Evolutionary conservation across 495 filamentous ascomycete genomes (phyloP).

Genomic region (Amphirosellinia nigrospora): DNA sequence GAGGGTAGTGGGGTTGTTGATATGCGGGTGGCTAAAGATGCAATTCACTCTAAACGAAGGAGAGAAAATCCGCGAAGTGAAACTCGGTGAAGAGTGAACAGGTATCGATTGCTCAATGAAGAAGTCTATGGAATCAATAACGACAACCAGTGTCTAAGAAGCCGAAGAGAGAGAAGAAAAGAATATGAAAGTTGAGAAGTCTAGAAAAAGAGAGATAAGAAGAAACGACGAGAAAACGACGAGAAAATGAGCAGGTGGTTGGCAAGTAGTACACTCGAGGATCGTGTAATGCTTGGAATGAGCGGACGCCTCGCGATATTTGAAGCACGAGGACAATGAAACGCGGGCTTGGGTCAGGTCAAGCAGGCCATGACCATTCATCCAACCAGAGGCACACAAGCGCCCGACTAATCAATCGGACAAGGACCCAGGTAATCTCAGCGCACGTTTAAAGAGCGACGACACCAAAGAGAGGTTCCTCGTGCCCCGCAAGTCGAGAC

Average conservation of each 20-base stretch:
- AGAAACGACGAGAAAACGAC: background rate
- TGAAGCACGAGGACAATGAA: slow-evolving; percentile 21
- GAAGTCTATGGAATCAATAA: slow-evolving; percentile 9
- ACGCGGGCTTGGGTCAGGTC: background rate
- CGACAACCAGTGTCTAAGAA: slow-evolving; percentile 24
- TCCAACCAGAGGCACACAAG: background rate
- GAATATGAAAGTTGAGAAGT: background rate
- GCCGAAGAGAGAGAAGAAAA: slow-evolving; percentile 8
- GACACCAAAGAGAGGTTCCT: background rate
- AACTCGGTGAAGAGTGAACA: background rate
- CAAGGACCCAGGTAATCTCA: background rate
- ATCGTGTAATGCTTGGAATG: background rate
- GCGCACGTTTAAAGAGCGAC: background rate
- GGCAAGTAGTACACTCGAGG: background rate
- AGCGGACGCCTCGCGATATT: slow-evolving; percentile 17
- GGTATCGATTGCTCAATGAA: slow-evolving; percentile 7
- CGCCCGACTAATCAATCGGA: background rate
- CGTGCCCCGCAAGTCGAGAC: slow-evolving; percentile 14
- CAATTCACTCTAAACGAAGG: background rate
- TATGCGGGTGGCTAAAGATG: background rate
- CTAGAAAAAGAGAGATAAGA: background rate
- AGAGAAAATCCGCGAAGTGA: slow-evolving; percentile 6
- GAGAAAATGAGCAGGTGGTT: background rate
- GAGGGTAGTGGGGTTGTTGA: slow-evolving; percentile 1
- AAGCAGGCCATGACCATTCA: background rate